A percentile compares a stretch with the other conserved stretches of the same genome.
These are phyloP conservation scores for Hapsidospora chrysogenum DNA, from an alignment of 495 filamentous ascomycete species.

Conservation along the genomic window DNA sequence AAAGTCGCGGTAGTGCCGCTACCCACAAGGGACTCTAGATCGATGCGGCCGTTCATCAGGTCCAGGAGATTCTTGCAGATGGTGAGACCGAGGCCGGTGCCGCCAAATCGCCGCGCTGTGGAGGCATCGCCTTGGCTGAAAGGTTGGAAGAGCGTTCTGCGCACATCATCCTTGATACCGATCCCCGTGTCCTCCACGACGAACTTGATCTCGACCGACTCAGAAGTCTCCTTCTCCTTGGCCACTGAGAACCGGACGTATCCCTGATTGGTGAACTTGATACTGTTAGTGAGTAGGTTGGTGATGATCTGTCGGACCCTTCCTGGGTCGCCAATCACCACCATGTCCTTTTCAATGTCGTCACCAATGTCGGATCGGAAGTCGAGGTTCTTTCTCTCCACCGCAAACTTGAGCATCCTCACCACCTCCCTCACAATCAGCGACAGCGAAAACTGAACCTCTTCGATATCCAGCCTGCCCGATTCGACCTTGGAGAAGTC, in stretches of 20 bases:
- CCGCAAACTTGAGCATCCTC: slow-evolving; percentile 44
- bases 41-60: slow-evolving; percentile 66
- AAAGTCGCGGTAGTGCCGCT: slow-evolving; percentile 49
- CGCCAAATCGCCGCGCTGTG: slow-evolving; percentile 58
- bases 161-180: slow-evolving; percentile 61
- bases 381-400: slow-evolving; percentile 39
- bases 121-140: slow-evolving; percentile 77
- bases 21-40: slow-evolving; percentile 38
- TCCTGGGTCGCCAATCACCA: slow-evolving; percentile 60
- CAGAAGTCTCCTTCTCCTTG: slow-evolving; percentile 28
- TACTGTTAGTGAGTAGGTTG: slow-evolving; percentile 75
- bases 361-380: slow-evolving; percentile 30
- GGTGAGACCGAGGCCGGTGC: slow-evolving; percentile 65
- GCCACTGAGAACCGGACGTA: slow-evolving; percentile 38
- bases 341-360: slow-evolving; percentile 22
- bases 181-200: slow-evolving; percentile 69
- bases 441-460: slow-evolving; percentile 62
- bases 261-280: slow-evolving; percentile 72
- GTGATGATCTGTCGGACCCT: slow-evolving; percentile 69
- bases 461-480: slow-evolving; percentile 55
- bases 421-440: slow-evolving; percentile 54
- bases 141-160: slow-evolving; percentile 61
- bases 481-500: slow-evolving; percentile 82
- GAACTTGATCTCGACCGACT: slow-evolving; percentile 36
- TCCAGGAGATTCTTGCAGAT: slow-evolving; percentile 68